Evolutionary conservation across 768 basidiomycete genomes (phyloP).

Genomic region (Gymnopilus junonius): DNA sequence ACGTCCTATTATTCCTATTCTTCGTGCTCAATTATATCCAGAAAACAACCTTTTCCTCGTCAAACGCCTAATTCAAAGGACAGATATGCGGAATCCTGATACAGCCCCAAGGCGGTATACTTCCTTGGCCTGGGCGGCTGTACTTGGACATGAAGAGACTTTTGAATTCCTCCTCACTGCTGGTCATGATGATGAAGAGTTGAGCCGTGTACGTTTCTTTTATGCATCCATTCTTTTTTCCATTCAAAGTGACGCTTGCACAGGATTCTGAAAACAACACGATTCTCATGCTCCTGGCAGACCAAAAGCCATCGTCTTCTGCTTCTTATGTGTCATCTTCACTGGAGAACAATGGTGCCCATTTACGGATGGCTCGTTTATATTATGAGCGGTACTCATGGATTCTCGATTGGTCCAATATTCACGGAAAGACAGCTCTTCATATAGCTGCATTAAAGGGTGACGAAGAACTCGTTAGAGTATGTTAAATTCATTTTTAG

Average conservation of each 20-base stretch:
- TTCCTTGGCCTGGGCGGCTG: conserved; percentile 90
- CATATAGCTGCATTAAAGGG: conserved; percentile 89
- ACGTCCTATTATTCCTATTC: not conserved
- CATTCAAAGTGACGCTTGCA: not conserved
- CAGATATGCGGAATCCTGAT: conserved; percentile 93
- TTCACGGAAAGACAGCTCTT: conserved; percentile 86
- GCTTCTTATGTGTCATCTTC: conserved; percentile 52
- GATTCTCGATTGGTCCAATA: conserved; percentile 92
- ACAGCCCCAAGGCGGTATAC: conserved; percentile 76
- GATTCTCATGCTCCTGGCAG: conserved; percentile 91
- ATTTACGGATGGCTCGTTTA: conserved; percentile 83
- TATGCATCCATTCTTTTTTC: conserved; percentile 1
- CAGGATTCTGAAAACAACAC: conserved; percentile 95
- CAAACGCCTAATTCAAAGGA: conserved; percentile 81
- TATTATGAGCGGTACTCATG: conserved; percentile 88
- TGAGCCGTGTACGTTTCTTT: conserved; percentile 72
- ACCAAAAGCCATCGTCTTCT: conserved; percentile 60
- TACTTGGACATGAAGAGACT: conserved; percentile 87
- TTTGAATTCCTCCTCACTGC: conserved; percentile 87
- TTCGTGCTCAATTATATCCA: conserved; percentile 34
- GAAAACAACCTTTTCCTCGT: conserved; percentile 96
- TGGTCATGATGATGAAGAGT: conserved; percentile 93
- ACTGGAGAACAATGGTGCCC: conserved; percentile 70
- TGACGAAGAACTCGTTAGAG: conserved; percentile 87
- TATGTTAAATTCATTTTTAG: conserved; percentile 39